phyloP scores from a whole-genome alignment of 345 rosid genomes.

The Populus simonii region DNA sequence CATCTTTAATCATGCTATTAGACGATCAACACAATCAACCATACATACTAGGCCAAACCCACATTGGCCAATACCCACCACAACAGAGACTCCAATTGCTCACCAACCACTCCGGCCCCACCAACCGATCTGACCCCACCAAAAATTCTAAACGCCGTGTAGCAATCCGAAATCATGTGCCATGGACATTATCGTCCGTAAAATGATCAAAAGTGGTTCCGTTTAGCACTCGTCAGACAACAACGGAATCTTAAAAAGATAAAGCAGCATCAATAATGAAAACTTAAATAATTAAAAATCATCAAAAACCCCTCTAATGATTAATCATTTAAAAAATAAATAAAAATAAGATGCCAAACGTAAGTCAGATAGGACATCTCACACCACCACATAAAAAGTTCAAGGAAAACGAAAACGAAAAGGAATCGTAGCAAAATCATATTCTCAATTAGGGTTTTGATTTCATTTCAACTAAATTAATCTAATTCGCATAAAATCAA shows the following conservation, averaged over 20 bases:
- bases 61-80: background rate
- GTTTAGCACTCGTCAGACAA: background rate
- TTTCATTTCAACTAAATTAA: background rate
- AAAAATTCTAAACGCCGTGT: background rate
- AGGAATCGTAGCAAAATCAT: background rate
- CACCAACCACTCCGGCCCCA: slow-evolving; percentile 8
- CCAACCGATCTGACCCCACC: slow-evolving; percentile 10
- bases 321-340: background rate
- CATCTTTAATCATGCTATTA: background rate
- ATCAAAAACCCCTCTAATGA: background rate
- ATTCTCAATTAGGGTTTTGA: background rate
- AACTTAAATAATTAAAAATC: background rate
- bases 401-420: background rate
- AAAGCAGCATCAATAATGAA: slow-evolving; percentile 7
- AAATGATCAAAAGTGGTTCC: background rate
- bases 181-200: background rate
- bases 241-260: slow-evolving; percentile 2
- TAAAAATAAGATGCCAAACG: background rate
- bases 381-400: background rate
- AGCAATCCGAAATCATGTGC: background rate
- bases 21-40: background rate
- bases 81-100: background rate
- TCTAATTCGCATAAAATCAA: background rate
- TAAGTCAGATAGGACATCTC: too few species aligned
- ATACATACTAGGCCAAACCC: background rate